Evolutionary conservation across 768 basidiomycete species (phyloP).

Genomic region (Roridomyces roridus): DNA sequence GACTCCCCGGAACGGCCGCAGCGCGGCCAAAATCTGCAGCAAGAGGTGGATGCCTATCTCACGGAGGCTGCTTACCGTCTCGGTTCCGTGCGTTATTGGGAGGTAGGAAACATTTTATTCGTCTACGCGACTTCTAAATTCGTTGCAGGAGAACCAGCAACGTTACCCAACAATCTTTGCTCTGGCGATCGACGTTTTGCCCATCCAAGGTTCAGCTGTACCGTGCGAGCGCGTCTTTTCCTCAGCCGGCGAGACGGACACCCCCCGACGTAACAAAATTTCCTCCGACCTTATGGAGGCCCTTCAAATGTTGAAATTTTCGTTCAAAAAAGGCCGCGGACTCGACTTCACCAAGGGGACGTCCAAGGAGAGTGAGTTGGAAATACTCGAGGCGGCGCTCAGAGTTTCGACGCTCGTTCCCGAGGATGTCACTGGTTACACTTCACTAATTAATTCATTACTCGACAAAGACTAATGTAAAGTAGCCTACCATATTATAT

Average conservation of each 20-base stretch:
- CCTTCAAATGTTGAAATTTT: conserved; percentile 10
- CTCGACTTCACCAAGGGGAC: conserved; percentile 1
- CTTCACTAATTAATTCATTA: neutral
- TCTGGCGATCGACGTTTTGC: neutral
- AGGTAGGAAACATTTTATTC: no score
- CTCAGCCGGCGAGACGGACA: conserved; percentile 5
- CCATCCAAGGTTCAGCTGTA: conserved; percentile 3
- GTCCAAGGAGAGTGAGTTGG: neutral
- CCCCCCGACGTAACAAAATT: neutral
- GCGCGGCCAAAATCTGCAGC: neutral
- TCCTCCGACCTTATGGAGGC: conserved; percentile 3
- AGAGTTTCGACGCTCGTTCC: neutral
- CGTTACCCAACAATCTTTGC: conserved; percentile 8
- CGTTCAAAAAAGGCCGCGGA: neutral
- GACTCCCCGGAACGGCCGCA: conserved; percentile 3
- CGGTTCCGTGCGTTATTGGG: conserved; percentile 10
- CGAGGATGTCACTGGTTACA: neutral
- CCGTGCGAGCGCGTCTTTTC: conserved; percentile 10
- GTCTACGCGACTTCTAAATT: neutral
- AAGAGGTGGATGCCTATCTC: conserved; percentile 5
- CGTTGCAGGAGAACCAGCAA: conserved; percentile 8
- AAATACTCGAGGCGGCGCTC: neutral
- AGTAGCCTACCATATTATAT: no score
- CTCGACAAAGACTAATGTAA: neutral
- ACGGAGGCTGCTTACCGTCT: neutral